A percentile compares a stretch with the other conserved stretches of the same genome.
Evolutionary conservation across 1,139 yeast genomes (phyloP).

Genomic region (Tardiomyces depauwii): DNA sequence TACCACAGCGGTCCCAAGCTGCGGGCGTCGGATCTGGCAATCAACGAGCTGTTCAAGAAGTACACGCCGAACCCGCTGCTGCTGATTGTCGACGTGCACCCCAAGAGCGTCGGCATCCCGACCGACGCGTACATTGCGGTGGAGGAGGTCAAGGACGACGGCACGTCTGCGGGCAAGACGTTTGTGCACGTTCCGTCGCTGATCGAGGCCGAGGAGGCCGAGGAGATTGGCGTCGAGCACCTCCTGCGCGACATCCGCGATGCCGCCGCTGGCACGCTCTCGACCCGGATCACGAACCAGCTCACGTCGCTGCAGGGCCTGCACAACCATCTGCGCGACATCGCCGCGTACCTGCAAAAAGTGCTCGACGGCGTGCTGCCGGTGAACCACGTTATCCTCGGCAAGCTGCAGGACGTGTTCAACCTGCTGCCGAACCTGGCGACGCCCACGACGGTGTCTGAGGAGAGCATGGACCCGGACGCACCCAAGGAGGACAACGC

Average conservation of each 20-base stretch:
- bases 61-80: slow-evolving; percentile 77
- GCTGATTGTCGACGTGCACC: slow-evolving; percentile 85
- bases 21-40: slow-evolving; percentile 76
- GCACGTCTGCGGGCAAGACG: slow-evolving; percentile 87
- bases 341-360: slow-evolving; percentile 66
- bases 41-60: slow-evolving; percentile 79
- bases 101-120: slow-evolving; percentile 75
- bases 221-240: slow-evolving; percentile 98
- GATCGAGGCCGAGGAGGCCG: slow-evolving; percentile 97
- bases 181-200: slow-evolving; percentile 87
- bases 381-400: slow-evolving; percentile 80
- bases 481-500: slow-evolving; percentile 13
- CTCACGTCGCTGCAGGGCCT: slow-evolving; percentile 81
- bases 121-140: slow-evolving; percentile 92
- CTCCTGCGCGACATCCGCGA: slow-evolving; percentile 87
- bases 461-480: slow-evolving; percentile 18
- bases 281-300: slow-evolving; percentile 79
- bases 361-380: slow-evolving; percentile 68
- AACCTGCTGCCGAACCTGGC: slow-evolving; percentile 80
- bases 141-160: slow-evolving; percentile 94
- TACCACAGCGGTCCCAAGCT: slow-evolving; percentile 96
- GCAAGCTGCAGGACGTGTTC: slow-evolving; percentile 89
- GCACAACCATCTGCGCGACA: slow-evolving; percentile 68
- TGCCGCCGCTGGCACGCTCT: slow-evolving; percentile 89
- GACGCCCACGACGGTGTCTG: slow-evolving; percentile 18